These are phyloP conservation scores for Tulasnella calospora DNA, from an alignment of 768 basidiomycete genomes.

Conservation along the genomic window DNA sequence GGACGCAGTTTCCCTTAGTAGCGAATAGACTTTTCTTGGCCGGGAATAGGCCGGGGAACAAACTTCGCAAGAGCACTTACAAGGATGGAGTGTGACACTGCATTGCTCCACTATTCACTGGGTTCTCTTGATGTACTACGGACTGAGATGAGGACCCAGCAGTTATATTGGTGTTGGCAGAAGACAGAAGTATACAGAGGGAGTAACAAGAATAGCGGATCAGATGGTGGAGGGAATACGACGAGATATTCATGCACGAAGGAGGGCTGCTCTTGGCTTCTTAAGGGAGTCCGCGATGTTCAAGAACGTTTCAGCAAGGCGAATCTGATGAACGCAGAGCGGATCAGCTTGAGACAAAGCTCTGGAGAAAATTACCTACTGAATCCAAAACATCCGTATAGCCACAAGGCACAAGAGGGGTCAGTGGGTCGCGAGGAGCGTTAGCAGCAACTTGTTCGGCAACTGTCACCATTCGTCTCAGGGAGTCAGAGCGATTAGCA, in stretches of 20 bases:
- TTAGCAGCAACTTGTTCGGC: constrained; percentile 47
- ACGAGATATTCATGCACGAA: constrained; percentile 32
- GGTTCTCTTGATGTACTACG: no score
- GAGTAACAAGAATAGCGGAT: no score
- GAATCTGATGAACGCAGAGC: constrained; percentile 39
- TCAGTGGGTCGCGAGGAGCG: constrained; percentile 42
- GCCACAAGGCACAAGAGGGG: constrained; percentile 43
- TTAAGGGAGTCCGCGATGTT: constrained; percentile 54
- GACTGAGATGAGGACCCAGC: no score
- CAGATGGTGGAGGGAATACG: background rate
- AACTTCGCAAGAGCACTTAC: no score
- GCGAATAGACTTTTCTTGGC: no score
- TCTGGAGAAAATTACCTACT: constrained; percentile 44
- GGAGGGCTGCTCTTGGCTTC: constrained; percentile 52
- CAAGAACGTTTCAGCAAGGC: constrained; percentile 55
- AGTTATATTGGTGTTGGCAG: no score
- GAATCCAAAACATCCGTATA: constrained; percentile 51
- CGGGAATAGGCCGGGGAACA: no score
- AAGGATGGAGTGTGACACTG: no score
- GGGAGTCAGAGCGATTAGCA: constrained; percentile 29
- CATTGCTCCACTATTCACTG: no score
- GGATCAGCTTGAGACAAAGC: constrained; percentile 28
- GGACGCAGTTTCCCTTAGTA: no score
- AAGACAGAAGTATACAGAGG: no score
- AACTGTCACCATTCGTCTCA: constrained; percentile 52